phyloP scores from a whole-genome alignment of 805 yeast species.

The Torulaspora franciscae region DNA sequence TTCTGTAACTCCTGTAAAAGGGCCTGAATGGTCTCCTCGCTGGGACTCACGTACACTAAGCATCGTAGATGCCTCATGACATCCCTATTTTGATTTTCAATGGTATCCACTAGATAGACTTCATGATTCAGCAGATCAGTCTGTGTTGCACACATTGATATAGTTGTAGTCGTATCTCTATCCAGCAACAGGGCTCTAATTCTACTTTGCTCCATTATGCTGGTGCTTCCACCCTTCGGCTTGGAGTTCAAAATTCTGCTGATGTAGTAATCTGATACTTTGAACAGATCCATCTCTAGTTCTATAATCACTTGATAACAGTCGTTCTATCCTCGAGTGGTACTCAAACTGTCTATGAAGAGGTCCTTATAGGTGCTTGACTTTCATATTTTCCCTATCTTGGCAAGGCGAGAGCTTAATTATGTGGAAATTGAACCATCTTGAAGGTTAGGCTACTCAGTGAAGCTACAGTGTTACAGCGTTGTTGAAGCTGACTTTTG shows the following conservation, averaged over 20 bases:
- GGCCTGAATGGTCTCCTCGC: conserved; percentile 53
- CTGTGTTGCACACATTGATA: conserved; percentile 88
- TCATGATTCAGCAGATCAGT: conserved; percentile 76
- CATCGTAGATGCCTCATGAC: conserved; percentile 77
- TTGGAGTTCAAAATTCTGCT: conserved; percentile 37
- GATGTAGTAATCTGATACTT: conserved; percentile 44
- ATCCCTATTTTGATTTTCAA: conserved; percentile 58
- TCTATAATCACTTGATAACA: background rate
- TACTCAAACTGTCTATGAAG: background rate
- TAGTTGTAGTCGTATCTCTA: conserved; percentile 68
- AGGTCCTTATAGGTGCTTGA: background rate
- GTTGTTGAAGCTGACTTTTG: background rate
- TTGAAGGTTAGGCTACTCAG: background rate
- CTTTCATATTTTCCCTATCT: background rate
- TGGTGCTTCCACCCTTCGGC: conserved; percentile 10
- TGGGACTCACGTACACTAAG: conserved; percentile 72
- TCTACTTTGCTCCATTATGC: conserved; percentile 32
- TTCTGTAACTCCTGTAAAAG: conserved; percentile 62
- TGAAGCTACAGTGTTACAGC: too few species aligned
- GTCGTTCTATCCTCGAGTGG: background rate
- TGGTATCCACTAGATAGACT: conserved; percentile 72
- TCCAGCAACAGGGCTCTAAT: conserved; percentile 79
- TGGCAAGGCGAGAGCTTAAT: background rate
- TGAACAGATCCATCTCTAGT: conserved; percentile 42
- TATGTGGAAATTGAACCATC: background rate